A percentile compares a stretch with the other conserved stretches of the same genome.
phyloP scores from a whole-genome alignment of 257 asterid species.

The Knoxia roxburghii region DNA sequence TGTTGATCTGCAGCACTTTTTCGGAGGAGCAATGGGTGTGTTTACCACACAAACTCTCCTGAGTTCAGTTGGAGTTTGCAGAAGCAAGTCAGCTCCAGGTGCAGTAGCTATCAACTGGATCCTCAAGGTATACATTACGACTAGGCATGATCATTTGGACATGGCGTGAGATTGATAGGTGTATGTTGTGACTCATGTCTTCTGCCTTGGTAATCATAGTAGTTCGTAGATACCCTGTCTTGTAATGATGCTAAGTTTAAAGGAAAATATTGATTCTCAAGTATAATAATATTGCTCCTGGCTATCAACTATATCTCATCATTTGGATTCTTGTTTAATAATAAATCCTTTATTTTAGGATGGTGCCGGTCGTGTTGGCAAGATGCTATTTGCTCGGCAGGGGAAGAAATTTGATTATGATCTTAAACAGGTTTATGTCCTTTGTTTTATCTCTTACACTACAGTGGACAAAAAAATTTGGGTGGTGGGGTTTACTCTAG shows the following conservation, averaged over 20 bases:
- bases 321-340: conserved; percentile 3
- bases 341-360: conserved; percentile 44
- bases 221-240: too few relatives aligned
- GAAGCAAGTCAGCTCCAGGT: conserved; percentile 55
- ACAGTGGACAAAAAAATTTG: not conserved
- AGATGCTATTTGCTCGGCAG: conserved; percentile 92
- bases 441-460: not conserved
- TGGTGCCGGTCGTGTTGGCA: conserved; percentile 98
- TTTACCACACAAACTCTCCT: conserved; percentile 95
- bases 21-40: conserved; percentile 99
- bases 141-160: not conserved
- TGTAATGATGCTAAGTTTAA: not conserved
- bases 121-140: conserved; percentile 59
- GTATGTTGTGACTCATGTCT: not conserved
- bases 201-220: not conserved
- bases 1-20: conserved; percentile 63
- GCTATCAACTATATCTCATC: too few relatives aligned
- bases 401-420: conserved; percentile 97
- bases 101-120: conserved; percentile 99
- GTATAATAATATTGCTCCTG: too few relatives aligned
- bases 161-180: not conserved
- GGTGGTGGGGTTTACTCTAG: not conserved
- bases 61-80: conserved; percentile 76
- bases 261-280: not conserved
- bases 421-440: conserved; percentile 70